Conservation (phyloP, 805 yeast genomes). For the Candida loeiensis region DNA sequence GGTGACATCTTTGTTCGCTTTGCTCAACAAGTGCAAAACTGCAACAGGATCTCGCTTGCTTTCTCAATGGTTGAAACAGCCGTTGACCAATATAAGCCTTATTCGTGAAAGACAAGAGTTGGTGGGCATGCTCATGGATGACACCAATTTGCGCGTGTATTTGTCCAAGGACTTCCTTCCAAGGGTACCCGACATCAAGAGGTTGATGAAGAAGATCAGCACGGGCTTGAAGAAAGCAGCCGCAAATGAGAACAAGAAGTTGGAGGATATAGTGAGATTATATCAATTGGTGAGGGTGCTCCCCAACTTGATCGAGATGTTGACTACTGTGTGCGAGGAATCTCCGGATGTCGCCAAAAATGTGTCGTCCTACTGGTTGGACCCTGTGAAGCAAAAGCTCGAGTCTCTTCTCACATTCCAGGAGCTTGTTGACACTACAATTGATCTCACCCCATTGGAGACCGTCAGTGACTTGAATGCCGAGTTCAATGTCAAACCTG, state of each 20-base stretch:
- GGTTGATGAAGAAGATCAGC: slow-evolving; percentile 65
- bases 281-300: slow-evolving; percentile 73
- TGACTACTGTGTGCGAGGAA: slow-evolving; percentile 43
- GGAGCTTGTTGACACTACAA: slow-evolving; percentile 88
- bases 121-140: slow-evolving; percentile 71
- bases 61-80: slow-evolving; percentile 96
- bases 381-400: slow-evolving; percentile 49
- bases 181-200: slow-evolving; percentile 78
- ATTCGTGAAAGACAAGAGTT: slow-evolving; percentile 69
- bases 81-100: slow-evolving; percentile 60
- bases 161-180: slow-evolving; percentile 65
- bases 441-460: slow-evolving; percentile 80
- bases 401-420: slow-evolving; percentile 61
- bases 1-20: slow-evolving; percentile 64
- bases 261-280: slow-evolving; percentile 86
- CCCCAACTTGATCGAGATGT: slow-evolving; percentile 60
- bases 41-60: slow-evolving; percentile 84
- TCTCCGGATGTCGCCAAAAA: slow-evolving; percentile 38
- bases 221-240: slow-evolving; percentile 27
- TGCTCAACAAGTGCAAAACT: slow-evolving; percentile 84
- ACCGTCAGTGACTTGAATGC: slow-evolving; percentile 45
- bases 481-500: slow-evolving; percentile 83
- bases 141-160: slow-evolving; percentile 60
- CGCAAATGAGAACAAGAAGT: slow-evolving; percentile 48
- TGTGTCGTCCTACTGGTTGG: slow-evolving; percentile 65